Percentiles rank a stretch among this genome's conserved stretches.
Evolutionary conservation across 2,329 filamentous ascomycete species (phyloP).

Genomic region (Colletotrichum orchidophilum): DNA sequence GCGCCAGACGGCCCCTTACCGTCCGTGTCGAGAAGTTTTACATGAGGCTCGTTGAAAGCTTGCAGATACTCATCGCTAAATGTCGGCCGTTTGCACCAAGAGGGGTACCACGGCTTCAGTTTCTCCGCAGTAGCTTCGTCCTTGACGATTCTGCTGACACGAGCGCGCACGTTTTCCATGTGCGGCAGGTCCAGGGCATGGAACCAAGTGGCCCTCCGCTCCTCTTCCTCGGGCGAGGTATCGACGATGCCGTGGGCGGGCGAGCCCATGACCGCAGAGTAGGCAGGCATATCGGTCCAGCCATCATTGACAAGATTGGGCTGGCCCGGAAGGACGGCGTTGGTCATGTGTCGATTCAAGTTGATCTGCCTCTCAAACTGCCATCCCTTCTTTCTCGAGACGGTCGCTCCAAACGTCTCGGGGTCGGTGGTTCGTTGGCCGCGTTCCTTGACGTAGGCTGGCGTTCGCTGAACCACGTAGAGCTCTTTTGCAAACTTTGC

Average conservation of each 20-base stretch:
- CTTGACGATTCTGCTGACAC: conserved; percentile 58
- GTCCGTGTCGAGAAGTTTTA: conserved; percentile 56
- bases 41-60: conserved; percentile 66
- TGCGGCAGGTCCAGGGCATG: conserved; percentile 41
- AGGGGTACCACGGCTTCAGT: conserved; percentile 67
- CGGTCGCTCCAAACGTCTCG: conserved; percentile 46
- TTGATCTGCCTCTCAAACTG: conserved; percentile 54
- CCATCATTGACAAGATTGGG: conserved; percentile 58
- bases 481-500: conserved; percentile 57
- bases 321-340: conserved; percentile 38
- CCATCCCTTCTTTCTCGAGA: conserved; percentile 56
- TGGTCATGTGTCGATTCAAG: conserved; percentile 49
- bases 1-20: conserved; percentile 59
- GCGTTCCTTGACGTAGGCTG: conserved; percentile 50
- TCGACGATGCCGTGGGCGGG: conserved; percentile 32
- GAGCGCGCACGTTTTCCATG: conserved; percentile 53
- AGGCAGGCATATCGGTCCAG: conserved; percentile 54
- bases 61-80: conserved; percentile 69
- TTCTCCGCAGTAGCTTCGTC: conserved; percentile 58
- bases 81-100: conserved; percentile 70
- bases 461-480: conserved; percentile 65
- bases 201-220: conserved; percentile 43
- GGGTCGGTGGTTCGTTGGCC: conserved; percentile 51
- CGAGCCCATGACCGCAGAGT: conserved; percentile 46
- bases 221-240: conserved; percentile 39